Evolutionary conservation across 352 stramenopile genomes (phyloP).

Genomic region (Globisporangium heterothallicum): DNA sequence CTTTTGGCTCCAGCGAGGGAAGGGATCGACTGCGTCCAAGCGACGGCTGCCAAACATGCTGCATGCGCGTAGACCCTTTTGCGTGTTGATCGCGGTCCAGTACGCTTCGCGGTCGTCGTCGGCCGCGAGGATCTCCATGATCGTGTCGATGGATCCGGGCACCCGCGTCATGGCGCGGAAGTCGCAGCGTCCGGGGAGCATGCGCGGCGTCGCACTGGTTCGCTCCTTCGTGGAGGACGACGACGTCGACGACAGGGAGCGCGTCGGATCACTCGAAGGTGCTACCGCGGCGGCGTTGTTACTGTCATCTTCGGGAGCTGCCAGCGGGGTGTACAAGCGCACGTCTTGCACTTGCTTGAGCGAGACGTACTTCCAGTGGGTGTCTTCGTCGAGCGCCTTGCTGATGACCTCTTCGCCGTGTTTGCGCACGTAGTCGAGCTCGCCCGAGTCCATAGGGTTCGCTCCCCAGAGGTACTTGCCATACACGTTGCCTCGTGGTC

Average conservation of each 20-base stretch:
- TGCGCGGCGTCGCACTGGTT: conserved; percentile 3
- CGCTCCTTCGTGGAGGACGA: conserved; percentile 14
- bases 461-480: conserved; percentile 37
- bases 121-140: conserved; percentile 51
- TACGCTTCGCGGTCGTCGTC: conserved; percentile 60
- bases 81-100: conserved; percentile 68
- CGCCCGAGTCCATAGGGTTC: conserved; percentile 24
- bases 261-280: conserved; percentile 5
- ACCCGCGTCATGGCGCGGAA: conserved; percentile 67
- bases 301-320: conserved; percentile 10
- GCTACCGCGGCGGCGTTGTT: conserved; percentile 2
- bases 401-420: conserved; percentile 44
- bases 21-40: conserved; percentile 24
- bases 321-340: conserved; percentile 53
- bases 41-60: conserved; percentile 34
- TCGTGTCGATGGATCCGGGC: conserved; percentile 44
- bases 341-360: conserved; percentile 61
- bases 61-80: conserved; percentile 48
- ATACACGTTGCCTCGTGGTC: conserved; percentile 23
- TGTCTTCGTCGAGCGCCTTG: conserved; percentile 40
- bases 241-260: conserved; percentile 19
- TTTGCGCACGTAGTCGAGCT: conserved; percentile 48
- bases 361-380: conserved; percentile 41
- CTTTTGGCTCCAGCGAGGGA: conserved; percentile 62
- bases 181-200: conserved; percentile 35